phyloP scores from a whole-genome alignment of 345 rosid species.

The Eucalyptus polybractea region DNA sequence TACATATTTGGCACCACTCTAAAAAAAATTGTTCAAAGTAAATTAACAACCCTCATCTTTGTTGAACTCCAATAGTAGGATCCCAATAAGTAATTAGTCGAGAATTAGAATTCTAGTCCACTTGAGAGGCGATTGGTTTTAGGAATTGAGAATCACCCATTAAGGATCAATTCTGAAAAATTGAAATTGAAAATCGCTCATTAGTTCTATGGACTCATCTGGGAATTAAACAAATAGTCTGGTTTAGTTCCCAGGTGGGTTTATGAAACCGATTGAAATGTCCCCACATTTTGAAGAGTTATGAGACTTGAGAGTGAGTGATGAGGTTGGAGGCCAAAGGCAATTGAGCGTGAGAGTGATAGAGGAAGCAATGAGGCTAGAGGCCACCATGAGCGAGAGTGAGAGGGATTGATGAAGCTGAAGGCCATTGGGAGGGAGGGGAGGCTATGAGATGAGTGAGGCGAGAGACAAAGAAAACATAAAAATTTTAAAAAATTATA shows the following conservation, averaged over 20 bases:
- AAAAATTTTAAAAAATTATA: no score
- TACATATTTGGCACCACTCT: background rate
- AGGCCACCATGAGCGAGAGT: background rate
- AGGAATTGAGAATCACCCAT: fast-evolving
- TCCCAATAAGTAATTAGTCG: background rate
- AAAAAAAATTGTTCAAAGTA: background rate
- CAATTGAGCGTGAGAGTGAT: background rate
- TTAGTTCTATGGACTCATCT: no score
- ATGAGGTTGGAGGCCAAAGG: background rate
- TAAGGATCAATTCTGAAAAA: fast-evolving
- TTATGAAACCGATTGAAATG: background rate
- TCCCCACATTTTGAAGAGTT: background rate
- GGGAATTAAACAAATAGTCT: no score
- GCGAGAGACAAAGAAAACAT: background rate
- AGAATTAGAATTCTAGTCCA: no score
- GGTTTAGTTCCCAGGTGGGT: no score
- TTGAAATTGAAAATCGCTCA: no score
- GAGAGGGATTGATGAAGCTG: fast-evolving
- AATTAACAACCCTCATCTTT: background rate
- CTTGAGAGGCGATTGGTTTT: no score
- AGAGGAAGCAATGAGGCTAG: background rate
- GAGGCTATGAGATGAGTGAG: no score
- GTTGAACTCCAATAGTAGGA: background rate
- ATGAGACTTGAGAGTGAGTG: background rate
- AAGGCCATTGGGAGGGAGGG: background rate